Evolutionary conservation across 1,284 basidiomycete genomes (phyloP), one percentile per base, ranked within the genome.

Genomic region (Cystobasidium sp.): DNA sequence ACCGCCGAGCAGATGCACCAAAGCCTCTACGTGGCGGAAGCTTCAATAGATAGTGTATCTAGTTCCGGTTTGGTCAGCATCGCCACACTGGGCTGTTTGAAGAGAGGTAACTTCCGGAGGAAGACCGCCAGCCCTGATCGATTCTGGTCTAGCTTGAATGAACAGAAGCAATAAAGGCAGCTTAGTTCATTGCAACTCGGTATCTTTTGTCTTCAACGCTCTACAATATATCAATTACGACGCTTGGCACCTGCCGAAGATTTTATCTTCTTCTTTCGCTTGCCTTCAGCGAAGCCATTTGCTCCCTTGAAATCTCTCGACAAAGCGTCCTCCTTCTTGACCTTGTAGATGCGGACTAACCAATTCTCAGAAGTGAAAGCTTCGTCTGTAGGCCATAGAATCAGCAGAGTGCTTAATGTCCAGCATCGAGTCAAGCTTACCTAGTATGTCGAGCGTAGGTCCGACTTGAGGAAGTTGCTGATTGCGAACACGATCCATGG

Each of bases 341-440:
- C 97, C 81, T 93, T 86, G 82, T 94, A 99, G 81, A 99, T 97
- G 61, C 97, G 90, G 75, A 93, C 94, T 79, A 97, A 95, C 95
- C 94, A 97, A 84, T 97, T 97, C 84, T 97, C 94, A 9, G 92
- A 93, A 1, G 94, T 97, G 85, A 94, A 97, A 8, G 94, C 94
- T 83, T 97, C 94, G 78, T 97, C 93, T 91, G 79, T 62, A 47
- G 61, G 0, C 44, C 3, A 1, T 74, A 76, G 22, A 67, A 7
- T 61, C 3, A 46, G 41, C 20, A 63, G 39, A 24, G 46, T 41
- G 2, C 12, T 16, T 43, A 14, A 12, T 16, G 68, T 70, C 62
- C 75, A 68, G 53, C 51, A 52, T 79, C 71, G 52, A 77, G 72
- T 58, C 61, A 49, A 51, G 84, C 88, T 78, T 77, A 91, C 91